A percentile compares a stretch with the other conserved stretches of the same genome.
phyloP scores from a whole-genome alignment of 1,284 basidiomycete genomes.

The Stygiomarasmius scandens region DNA sequence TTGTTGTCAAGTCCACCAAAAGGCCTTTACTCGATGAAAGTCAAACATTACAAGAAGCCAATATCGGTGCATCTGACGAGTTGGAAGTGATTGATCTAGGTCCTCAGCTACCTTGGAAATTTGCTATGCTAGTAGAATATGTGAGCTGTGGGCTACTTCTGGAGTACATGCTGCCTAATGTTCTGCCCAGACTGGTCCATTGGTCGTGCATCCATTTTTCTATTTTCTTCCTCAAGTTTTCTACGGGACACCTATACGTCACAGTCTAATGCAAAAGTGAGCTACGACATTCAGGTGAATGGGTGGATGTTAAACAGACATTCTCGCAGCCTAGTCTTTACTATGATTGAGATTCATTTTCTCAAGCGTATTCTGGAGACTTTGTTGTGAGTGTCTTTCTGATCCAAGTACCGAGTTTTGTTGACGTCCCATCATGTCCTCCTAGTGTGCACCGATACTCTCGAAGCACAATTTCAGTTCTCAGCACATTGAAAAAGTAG shows the following conservation, averaged over 20 bases:
- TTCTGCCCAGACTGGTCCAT: constrained; percentile 72
- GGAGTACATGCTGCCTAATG: not conserved
- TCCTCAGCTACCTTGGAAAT: constrained; percentile 83
- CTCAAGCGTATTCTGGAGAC: constrained; percentile 94
- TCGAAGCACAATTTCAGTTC: constrained; percentile 89
- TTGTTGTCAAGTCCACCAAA: constrained; percentile 66
- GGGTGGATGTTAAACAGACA: not conserved
- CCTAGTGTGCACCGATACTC: constrained; percentile 90
- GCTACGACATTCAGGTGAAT: not conserved
- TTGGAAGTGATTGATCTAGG: constrained; percentile 87
- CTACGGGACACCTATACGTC: constrained; percentile 72
- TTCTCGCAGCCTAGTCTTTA: constrained; percentile 70
- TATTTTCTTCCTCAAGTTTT: constrained; percentile 74
- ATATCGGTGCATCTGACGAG: constrained; percentile 59
- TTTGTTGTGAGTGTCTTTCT: constrained; percentile 60
- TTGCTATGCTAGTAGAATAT: constrained; percentile 90
- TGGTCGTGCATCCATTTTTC: constrained; percentile 89
- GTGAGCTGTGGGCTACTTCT: constrained; percentile 51
- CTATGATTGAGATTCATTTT: constrained; percentile 86
- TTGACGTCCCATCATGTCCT: not conserved
- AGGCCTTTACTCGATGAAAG: constrained; percentile 66
- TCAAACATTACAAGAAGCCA: constrained; percentile 55
- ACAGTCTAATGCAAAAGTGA: constrained; percentile 80
- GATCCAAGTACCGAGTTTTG: not conserved
- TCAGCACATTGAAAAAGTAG: constrained; percentile 91